Conservation (phyloP, 2,329 filamentous ascomycete genomes). For the Pseudogymnoascus sp. region DNA sequence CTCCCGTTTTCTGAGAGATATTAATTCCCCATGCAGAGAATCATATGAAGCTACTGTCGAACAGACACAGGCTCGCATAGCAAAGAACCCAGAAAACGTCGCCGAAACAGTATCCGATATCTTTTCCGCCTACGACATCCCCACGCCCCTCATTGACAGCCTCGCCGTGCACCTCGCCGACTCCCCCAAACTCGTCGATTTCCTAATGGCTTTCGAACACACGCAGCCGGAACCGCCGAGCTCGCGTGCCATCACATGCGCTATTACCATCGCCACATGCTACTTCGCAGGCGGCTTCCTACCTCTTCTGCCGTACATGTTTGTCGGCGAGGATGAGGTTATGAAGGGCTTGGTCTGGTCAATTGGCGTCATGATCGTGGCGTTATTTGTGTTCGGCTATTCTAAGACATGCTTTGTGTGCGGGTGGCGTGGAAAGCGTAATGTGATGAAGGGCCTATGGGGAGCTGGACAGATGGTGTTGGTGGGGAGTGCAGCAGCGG, state of each 20-base stretch:
- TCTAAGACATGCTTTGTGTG: conserved; percentile 52
- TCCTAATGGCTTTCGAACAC: conserved; percentile 35
- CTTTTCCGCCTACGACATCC: conserved; percentile 29
- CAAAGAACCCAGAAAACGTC: conserved; percentile 22
- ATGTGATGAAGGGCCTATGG: conserved; percentile 23
- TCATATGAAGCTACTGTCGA: conserved; percentile 26
- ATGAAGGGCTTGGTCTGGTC: conserved; percentile 49
- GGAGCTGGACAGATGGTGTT: conserved; percentile 37
- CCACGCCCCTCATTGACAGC: conserved; percentile 25
- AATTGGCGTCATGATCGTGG: conserved; percentile 52
- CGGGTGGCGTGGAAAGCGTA: conserved; percentile 27
- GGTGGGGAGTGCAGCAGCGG: conserved; percentile 34
- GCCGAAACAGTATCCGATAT: conserved; percentile 29
- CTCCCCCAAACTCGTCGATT: conserved; percentile 30
- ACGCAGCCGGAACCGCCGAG: conserved; percentile 26
- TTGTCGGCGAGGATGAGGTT: conserved; percentile 35
- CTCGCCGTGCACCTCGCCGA: conserved; percentile 30
- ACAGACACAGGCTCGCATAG: conserved; percentile 24
- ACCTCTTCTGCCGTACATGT: conserved; percentile 50
- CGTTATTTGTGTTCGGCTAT: conserved; percentile 59
- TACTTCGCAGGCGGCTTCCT: conserved; percentile 53
- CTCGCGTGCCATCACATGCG: conserved; percentile 35
- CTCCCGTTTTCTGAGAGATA: not conserved
- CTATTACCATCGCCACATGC: conserved; percentile 47
- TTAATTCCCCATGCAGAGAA: conserved; percentile 19